A percentile compares a stretch with the other conserved stretches of the same genome.
Conservation (phyloP, 176 grass and related monocot species). For the Aegilops tauschii region DNA sequence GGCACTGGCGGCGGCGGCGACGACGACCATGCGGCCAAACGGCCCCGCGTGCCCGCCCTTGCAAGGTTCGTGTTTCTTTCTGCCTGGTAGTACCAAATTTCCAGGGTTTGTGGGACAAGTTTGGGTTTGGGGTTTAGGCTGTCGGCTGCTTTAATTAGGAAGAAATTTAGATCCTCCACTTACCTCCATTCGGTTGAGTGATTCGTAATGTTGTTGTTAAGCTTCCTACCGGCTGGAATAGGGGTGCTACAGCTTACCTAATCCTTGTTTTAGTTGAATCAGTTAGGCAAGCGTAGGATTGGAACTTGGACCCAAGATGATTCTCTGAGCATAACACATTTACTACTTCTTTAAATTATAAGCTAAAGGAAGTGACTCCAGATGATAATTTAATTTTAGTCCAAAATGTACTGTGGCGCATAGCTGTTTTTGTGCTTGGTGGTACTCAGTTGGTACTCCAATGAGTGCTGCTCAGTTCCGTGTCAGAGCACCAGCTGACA, state of each 20-base stretch:
- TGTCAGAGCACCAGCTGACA: slow-evolving; percentile 18
- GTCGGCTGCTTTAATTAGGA: not conserved
- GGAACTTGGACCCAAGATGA: not conserved
- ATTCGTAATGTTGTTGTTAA: not conserved
- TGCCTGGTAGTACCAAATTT: not conserved
- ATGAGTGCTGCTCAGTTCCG: not conserved
- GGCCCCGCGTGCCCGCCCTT: slow-evolving; percentile 55
- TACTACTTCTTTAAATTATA: not conserved
- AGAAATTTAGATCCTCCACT: not conserved
- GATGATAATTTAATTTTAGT: slow-evolving; percentile 7
- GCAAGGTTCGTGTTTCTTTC: slow-evolving; percentile 31
- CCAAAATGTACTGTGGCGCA: slow-evolving; percentile 16
- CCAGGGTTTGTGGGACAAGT: not conserved
- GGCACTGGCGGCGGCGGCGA: slow-evolving; percentile 18
- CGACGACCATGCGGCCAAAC: slow-evolving; percentile 48
- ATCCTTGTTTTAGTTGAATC: not conserved
- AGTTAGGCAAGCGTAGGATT: not conserved
- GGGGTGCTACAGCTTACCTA: not conserved
- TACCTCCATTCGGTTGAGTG: not conserved
- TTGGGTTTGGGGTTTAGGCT: slow-evolving; percentile 3
- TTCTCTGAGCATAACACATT: not conserved
- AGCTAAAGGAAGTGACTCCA: not conserved
- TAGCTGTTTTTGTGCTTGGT: not conserved
- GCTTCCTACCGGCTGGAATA: not conserved
- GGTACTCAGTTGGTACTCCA: not conserved